Percentiles rank a stretch among this genome's conserved stretches.
Conservation (phyloP, 2,329 filamentous ascomycete genomes). For the Fusarium austroafricanum region DNA sequence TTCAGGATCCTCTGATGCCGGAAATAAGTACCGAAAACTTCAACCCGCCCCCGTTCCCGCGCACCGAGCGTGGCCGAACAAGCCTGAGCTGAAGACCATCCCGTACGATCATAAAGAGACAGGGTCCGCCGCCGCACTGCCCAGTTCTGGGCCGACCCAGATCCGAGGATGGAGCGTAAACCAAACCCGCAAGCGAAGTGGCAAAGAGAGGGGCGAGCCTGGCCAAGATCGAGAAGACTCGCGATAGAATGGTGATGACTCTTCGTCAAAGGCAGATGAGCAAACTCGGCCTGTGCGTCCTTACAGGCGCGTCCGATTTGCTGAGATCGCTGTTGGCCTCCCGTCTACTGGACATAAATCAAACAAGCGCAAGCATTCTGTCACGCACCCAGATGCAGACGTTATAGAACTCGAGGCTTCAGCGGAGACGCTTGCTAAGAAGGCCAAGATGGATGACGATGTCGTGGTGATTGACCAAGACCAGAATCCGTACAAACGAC, state of each 20-base stretch:
- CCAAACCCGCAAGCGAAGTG: slow-evolving; percentile 53
- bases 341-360: slow-evolving; percentile 30
- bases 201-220: slow-evolving; percentile 52
- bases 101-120: slow-evolving; percentile 71
- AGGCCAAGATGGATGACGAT: slow-evolving; percentile 1
- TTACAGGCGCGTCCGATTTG: slow-evolving; percentile 43
- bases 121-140: slow-evolving; percentile 64
- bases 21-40: slow-evolving; percentile 66
- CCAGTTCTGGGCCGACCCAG: slow-evolving; percentile 65
- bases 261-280: slow-evolving; percentile 39
- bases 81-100: slow-evolving; percentile 68
- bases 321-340: slow-evolving; percentile 37
- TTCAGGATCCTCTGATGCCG: slow-evolving; percentile 54
- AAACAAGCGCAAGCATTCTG: slow-evolving; percentile 15
- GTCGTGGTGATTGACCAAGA: slow-evolving; percentile 11
- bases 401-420: background rate
- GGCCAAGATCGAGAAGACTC: slow-evolving; percentile 53
- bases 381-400: background rate
- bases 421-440: background rate
- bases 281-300: slow-evolving; percentile 17
- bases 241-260: slow-evolving; percentile 52
- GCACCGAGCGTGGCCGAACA: slow-evolving; percentile 60
- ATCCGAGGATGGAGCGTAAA: slow-evolving; percentile 69
- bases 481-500: slow-evolving; percentile 34
- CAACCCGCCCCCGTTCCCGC: slow-evolving; percentile 68